Base-by-base conservation (phyloP, 768 basidiomycete species). In the Peribolospora baueri region DNA sequence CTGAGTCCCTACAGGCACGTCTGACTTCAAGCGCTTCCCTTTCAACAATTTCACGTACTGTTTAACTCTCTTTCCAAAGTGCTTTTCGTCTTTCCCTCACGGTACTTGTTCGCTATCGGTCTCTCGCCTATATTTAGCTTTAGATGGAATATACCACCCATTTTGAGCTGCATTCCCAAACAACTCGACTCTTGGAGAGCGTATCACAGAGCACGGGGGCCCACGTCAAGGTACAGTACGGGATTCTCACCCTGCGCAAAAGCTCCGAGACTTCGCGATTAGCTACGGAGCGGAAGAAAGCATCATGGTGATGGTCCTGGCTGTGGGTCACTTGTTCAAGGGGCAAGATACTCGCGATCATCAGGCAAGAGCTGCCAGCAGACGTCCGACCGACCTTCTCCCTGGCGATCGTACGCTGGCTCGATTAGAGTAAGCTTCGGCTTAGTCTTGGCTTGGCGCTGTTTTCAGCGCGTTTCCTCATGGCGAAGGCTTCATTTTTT, bases 301-400 rank as follows among this genome's bases (percentile, higher is more conserved):
- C 58, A 82, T 81, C 50, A 95, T 97, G 88, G 88, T 97, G 69
- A 97, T 97, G 90, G 87, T 95, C 42, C 77, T 97, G 61, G 76
- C 76, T 51, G 72, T 93, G 25, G 76, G 75, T 7, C 86, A 84
- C 63, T 70, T 90, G 41, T 84, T 88, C 70, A 68, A 65, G 61
- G 75, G 39, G 68, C 70, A 61, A 54, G 49, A 58, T 57, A 54
- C 49, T 48, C 42, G 42, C 52, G 5, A 59, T 56, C 53, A 41
- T 40, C 40, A 50, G 54, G 1, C 71, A 73, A 45, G 75, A 75
- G 53, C 38, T 7, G 52, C 57, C 5, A 55, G 53, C 40, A 64
- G 62, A 60, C 63, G 59, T 65, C 51, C 59, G 66, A 50, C 49
- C 64, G 48, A 60, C 51, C 64, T 68, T 55, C 58, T 61, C 53